Conservation (phyloP, 1,284 basidiomycete genomes). For the Fomitiporia mediterranea region DNA sequence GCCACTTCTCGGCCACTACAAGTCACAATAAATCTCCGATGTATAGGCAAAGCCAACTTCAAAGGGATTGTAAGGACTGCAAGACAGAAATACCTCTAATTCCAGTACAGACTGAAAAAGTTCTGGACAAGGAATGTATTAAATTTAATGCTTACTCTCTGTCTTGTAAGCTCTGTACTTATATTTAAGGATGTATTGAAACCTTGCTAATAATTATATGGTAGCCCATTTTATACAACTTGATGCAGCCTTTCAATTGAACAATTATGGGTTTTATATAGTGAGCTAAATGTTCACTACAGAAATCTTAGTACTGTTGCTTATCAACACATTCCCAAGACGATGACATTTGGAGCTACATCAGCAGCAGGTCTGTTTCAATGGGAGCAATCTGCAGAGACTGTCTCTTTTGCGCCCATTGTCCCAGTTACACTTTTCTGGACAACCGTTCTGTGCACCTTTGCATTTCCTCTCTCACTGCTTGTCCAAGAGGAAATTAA, state of each 20-base stretch:
- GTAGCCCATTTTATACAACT: no score
- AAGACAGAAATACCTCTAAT: no score
- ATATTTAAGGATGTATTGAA: no score
- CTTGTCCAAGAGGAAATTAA: background rate
- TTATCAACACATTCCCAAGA: background rate
- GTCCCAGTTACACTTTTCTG: background rate
- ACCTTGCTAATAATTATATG: no score
- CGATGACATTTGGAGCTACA: background rate
- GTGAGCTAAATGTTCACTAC: background rate
- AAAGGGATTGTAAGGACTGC: no score
- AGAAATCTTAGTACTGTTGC: background rate
- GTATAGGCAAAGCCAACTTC: no score
- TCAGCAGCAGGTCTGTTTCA: background rate
- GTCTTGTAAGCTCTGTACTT: no score
- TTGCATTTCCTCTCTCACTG: background rate
- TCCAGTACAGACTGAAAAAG: no score
- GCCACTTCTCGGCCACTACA: no score
- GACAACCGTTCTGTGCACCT: background rate
- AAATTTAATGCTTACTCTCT: no score
- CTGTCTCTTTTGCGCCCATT: background rate
- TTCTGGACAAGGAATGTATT: no score
- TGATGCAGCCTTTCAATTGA: background rate
- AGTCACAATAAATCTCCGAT: no score
- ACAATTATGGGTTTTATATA: background rate
- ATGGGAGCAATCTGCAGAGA: slow-evolving; percentile 5